phyloP scores from a whole-genome alignment of 2,329 filamentous ascomycete genomes.

The Exophiala dermatitidis region DNA sequence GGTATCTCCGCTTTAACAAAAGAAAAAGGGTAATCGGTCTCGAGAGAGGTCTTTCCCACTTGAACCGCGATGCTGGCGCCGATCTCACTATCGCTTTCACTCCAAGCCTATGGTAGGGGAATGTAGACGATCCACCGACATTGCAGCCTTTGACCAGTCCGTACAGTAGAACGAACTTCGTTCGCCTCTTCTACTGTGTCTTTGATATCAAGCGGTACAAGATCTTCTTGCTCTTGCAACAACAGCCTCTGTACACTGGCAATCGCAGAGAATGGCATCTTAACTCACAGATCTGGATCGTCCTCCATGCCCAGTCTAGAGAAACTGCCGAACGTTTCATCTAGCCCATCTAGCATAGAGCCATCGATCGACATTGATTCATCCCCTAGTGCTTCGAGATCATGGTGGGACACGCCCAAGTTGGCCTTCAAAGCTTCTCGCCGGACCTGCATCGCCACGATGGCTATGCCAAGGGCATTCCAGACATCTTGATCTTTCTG shows the following conservation, averaged over 20 bases:
- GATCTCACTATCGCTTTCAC: too few relatives aligned
- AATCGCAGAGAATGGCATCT: too few relatives aligned
- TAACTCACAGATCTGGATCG: conserved; percentile 16
- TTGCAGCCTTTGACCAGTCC: too few relatives aligned
- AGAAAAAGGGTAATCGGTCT: neutral
- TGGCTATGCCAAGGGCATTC: conserved; percentile 52
- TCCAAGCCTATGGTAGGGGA: too few relatives aligned
- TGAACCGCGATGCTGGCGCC: too few relatives aligned
- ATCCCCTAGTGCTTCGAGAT: conserved; percentile 5
- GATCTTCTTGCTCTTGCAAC: too few relatives aligned
- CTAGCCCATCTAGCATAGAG: conserved; percentile 9
- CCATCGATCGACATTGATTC: conserved; percentile 7
- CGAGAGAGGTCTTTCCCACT: too few relatives aligned
- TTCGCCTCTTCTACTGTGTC: too few relatives aligned
- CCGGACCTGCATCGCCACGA: conserved; percentile 48
- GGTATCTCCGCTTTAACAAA: conserved; percentile 2
- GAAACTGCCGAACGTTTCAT: conserved; percentile 4
- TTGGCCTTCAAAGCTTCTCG: conserved; percentile 30
- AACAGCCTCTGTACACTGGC: too few relatives aligned
- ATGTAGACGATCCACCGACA: too few relatives aligned
- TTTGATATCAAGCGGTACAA: too few relatives aligned
- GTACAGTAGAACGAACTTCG: too few relatives aligned
- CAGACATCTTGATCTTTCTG: conserved; percentile 52
- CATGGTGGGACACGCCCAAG: conserved; percentile 1
- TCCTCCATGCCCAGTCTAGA: conserved; percentile 9